phyloP scores from a whole-genome alignment of 2,329 filamentous ascomycete species.

The Knoxdaviesia capensis region DNA sequence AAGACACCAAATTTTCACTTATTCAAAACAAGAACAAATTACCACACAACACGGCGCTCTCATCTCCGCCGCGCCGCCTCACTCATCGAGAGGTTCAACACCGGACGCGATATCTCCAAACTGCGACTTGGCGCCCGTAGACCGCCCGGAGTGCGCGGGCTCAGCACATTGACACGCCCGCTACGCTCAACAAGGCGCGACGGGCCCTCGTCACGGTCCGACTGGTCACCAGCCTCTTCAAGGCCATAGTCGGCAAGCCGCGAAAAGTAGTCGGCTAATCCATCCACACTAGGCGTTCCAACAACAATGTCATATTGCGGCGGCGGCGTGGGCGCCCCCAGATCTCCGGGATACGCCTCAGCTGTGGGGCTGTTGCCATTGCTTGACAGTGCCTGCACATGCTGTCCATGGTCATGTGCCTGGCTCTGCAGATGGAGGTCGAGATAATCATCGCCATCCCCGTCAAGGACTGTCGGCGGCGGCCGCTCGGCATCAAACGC shows the following conservation, averaged over 20 bases:
- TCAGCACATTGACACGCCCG: constrained; percentile 35
- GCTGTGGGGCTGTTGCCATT: not conserved
- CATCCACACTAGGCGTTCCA: constrained; percentile 43
- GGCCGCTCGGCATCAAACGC: constrained; percentile 67
- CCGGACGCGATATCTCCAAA: constrained; percentile 29
- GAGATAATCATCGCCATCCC: no score
- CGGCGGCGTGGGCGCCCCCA: constrained; percentile 10
- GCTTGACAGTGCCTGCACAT: no score
- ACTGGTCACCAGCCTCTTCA: constrained; percentile 1
- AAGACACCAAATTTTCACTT: not conserved
- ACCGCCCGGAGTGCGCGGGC: constrained; percentile 33
- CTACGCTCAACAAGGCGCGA: constrained; percentile 26
- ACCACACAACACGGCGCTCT: not conserved
- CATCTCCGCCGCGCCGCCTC: constrained; percentile 1
- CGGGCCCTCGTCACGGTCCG: constrained; percentile 17
- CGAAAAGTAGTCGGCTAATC: constrained; percentile 72
- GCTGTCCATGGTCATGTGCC: constrained; percentile 29
- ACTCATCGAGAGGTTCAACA: constrained; percentile 13
- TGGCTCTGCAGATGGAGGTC: no score
- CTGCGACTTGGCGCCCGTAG: constrained; percentile 33
- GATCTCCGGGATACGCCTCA: constrained; percentile 4
- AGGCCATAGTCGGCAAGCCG: constrained; percentile 54
- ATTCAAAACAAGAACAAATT: not conserved
- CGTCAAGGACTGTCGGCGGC: constrained; percentile 10
- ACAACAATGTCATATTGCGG: constrained; percentile 70